Base-by-base conservation (phyloP, 1,284 basidiomycete genomes). In the Sphagnurus paluster region DNA sequence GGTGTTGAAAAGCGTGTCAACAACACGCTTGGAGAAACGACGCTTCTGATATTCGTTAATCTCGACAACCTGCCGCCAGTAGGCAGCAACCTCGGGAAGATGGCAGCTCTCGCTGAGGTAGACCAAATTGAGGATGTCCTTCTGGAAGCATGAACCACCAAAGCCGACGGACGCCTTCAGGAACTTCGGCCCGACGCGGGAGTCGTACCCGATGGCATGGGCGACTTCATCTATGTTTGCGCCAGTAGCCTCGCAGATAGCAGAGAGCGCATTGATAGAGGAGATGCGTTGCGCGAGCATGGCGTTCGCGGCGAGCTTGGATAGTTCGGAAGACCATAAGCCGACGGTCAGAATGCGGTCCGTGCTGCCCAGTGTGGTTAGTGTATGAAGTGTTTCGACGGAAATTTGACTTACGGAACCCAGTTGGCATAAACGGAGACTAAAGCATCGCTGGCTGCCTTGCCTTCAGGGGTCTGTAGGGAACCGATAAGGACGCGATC, bases 211-310 rank as follows among this genome's bases (percentile, higher is more conserved):
- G 62, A 98, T 89, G 8, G 97, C 95, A 63, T 91, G 81, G 2
- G 97, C 87, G 54, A 99, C 96, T 72, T 99, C 97, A 69, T 98
- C 93, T 49, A 99, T 93, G 76, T 96, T 96, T 48, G 97, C 97
- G 41, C 96, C 97, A 5, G 97, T 99, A n/a, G 93, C 94, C 71
- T 99, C 97, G 68, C 97, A 99, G 65, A 99, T 98, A 43, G 97
- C 97, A 19, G 94, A 96, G 33, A 99, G 87, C 10, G 96, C 93
- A 67, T 99, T 99, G 76, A 99, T 80, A 46, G 93, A 97, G 7
- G 96, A 98, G 69, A 99, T 99, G 55, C 97, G 90, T 69, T 95
- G 92, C 7, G 96, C 97, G 49, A 99, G 87, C 87, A 99, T 93
- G 39, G 96, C 96, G 69, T 99, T 99, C 53, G 97, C 97, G 5